Conservation (phyloP, 495 filamentous ascomycete genomes). For the Melanomma pulvis-pyrius region DNA sequence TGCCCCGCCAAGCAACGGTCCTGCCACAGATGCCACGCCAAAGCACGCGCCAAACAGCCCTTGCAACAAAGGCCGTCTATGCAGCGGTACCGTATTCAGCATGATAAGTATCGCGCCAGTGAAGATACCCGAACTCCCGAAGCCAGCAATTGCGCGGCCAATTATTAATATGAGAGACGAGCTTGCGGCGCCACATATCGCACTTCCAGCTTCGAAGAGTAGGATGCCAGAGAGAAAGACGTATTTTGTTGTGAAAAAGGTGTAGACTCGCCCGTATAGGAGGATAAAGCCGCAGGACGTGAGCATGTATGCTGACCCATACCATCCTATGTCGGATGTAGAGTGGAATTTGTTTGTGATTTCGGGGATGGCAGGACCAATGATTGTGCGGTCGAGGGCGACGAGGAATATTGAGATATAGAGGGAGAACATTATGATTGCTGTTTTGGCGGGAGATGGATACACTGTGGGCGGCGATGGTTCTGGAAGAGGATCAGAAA, state of each 20-base stretch:
- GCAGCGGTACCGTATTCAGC: constrained; percentile 73
- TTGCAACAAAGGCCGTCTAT: constrained; percentile 70
- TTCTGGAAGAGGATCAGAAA: neutral
- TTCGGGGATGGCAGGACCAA: constrained; percentile 38
- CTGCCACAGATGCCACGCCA: constrained; percentile 65
- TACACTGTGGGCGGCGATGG: neutral
- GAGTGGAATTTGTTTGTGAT: constrained; percentile 41
- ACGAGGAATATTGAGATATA: constrained; percentile 41
- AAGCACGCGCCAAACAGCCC: constrained; percentile 77
- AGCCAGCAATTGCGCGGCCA: constrained; percentile 80
- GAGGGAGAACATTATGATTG: constrained; percentile 44
- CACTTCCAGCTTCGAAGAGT: constrained; percentile 80
- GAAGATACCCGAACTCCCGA: constrained; percentile 83
- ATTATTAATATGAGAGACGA: constrained; percentile 76
- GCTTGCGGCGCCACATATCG: constrained; percentile 78
- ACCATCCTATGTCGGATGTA: constrained; percentile 38
- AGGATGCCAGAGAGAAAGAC: constrained; percentile 70
- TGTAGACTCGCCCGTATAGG: constrained; percentile 78
- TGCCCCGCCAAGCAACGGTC: constrained; percentile 46
- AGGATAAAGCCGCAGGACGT: constrained; percentile 63
- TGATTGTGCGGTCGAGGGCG: constrained; percentile 37
- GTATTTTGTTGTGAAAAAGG: constrained; percentile 71
- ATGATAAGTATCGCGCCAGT: constrained; percentile 84
- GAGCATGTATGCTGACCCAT: constrained; percentile 35
- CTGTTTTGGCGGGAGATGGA: constrained; percentile 14